Evolutionary conservation across 768 basidiomycete species (phyloP).

Genomic region (Russula earlei): DNA sequence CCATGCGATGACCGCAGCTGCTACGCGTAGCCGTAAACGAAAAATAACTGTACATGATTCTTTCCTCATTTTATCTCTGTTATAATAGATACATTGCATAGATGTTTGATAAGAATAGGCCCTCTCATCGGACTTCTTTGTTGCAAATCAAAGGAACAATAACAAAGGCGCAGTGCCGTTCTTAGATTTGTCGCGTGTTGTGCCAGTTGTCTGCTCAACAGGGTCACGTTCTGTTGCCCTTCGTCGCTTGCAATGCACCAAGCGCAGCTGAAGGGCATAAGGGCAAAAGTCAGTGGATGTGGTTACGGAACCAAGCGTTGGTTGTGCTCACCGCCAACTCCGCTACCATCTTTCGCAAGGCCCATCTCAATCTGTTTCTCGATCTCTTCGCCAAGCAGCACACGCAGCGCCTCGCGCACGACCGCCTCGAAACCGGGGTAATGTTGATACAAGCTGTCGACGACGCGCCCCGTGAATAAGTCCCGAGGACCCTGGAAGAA

Average conservation of each 20-base stretch:
- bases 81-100: too few relatives aligned
- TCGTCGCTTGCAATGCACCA: slow-evolving; percentile 75
- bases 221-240: slow-evolving; percentile 29
- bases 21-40: too few relatives aligned
- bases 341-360: slow-evolving; percentile 94
- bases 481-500: too few relatives aligned
- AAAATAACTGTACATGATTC: too few relatives aligned
- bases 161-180: too few relatives aligned
- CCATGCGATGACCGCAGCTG: too few relatives aligned
- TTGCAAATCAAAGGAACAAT: too few relatives aligned
- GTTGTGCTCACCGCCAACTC: slow-evolving; percentile 77
- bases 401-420: slow-evolving; percentile 64
- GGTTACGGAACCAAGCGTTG: neutral
- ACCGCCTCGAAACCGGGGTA: slow-evolving; percentile 80
- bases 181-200: too few relatives aligned
- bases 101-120: too few relatives aligned
- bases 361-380: slow-evolving; percentile 80
- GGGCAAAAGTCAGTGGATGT: slow-evolving; percentile 3
- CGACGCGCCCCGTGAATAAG: neutral
- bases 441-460: slow-evolving; percentile 74
- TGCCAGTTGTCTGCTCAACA: neutral
- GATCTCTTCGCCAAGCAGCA: slow-evolving; percentile 69
- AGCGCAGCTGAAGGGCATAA: slow-evolving; percentile 54
- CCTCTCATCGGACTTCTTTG: too few relatives aligned
- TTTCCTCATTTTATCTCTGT: too few relatives aligned